Conservation (phyloP, 106 monocot species). For the Triglochin maritima region DNA sequence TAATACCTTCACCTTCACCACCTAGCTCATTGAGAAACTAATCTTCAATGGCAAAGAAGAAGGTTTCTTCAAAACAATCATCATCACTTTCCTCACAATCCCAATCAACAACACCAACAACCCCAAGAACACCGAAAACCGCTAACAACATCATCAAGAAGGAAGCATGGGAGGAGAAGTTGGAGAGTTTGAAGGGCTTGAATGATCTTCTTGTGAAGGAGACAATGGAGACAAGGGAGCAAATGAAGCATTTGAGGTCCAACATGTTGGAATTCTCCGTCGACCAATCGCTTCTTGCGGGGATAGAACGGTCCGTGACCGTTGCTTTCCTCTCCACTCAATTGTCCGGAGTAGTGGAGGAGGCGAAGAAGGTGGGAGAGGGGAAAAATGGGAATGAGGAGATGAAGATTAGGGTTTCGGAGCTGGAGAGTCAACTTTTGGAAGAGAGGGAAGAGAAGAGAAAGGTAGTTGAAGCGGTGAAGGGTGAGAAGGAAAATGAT, state of each 20-base stretch:
- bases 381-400: neutral
- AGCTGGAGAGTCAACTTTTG: too few species aligned
- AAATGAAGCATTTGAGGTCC: conserved; percentile 4
- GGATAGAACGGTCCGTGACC: neutral
- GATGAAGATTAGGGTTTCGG: neutral
- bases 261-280: neutral
- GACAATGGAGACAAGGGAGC: conserved; percentile 13
- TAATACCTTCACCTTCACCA: too few species aligned
- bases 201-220: conserved; percentile 12
- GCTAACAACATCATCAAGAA: too few species aligned
- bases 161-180: neutral
- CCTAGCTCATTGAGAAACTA: too few species aligned
- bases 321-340: neutral
- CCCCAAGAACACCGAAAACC: too few species aligned
- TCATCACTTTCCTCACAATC: too few species aligned
- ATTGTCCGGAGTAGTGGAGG: neutral
- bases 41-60: too few species aligned
- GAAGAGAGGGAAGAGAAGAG: neutral
- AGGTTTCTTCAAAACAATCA: too few species aligned
- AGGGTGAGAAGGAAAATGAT: neutral
- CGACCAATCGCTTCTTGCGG: conserved; percentile 3
- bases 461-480: neutral
- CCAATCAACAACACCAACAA: too few species aligned
- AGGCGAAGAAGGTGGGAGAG: neutral
- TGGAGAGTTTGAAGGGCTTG: conserved; percentile 6